phyloP scores from a whole-genome alignment of 305 asterid species.

The Rubia occidens region DNA sequence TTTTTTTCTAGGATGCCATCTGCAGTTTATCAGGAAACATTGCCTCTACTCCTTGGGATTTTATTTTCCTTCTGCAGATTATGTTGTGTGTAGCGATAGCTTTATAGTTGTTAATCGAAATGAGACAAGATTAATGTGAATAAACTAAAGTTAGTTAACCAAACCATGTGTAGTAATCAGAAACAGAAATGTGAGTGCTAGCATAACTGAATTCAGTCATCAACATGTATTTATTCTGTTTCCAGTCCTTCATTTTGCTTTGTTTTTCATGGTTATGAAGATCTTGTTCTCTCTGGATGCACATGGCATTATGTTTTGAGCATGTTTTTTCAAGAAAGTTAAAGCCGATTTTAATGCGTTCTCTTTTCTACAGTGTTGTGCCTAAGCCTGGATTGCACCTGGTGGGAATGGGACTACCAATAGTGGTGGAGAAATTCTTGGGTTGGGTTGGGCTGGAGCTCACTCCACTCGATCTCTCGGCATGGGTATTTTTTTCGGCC shows the following conservation, averaged over 20 bases:
- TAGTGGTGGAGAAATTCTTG: background rate
- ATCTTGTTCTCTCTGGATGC: background rate
- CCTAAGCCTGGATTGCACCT: background rate
- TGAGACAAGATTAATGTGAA: background rate
- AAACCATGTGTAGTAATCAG: background rate
- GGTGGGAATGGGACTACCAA: background rate
- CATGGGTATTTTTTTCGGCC: background rate
- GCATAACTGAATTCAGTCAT: background rate
- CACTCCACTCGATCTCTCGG: background rate
- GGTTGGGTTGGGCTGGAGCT: background rate
- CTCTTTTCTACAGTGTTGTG: background rate
- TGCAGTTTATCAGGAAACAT: background rate
- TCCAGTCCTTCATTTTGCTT: background rate
- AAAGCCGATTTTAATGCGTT: background rate
- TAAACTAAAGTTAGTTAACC: background rate
- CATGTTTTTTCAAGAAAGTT: background rate
- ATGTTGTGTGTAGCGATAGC: background rate
- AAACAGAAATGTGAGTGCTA: background rate
- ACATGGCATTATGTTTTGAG: background rate
- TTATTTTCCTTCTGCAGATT: background rate
- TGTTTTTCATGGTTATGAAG: background rate
- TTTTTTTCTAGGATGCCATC: background rate
- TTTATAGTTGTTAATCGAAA: background rate
- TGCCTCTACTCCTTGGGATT: background rate
- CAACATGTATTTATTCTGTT: background rate